Conservation (phyloP, 148 eudicot species). For the Rhododendron williamsianum region DNA sequence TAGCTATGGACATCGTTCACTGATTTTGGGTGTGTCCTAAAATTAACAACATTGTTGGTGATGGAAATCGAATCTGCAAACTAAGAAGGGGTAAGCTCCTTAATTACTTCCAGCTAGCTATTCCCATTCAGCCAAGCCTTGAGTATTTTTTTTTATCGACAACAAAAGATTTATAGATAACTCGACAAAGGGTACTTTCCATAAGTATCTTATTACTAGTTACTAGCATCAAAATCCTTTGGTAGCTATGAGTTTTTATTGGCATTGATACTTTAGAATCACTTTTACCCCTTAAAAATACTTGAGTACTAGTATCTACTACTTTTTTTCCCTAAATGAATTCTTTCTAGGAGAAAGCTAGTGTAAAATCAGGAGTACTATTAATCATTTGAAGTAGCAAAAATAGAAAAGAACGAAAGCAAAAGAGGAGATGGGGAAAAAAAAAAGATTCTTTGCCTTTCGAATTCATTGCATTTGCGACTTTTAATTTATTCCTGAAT, state of each 20-base stretch:
- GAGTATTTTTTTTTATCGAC: no score
- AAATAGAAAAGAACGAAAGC: background rate
- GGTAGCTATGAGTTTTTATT: background rate
- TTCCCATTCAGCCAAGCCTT: background rate
- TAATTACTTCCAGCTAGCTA: no score
- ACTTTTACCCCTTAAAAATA: background rate
- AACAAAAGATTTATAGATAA: no score
- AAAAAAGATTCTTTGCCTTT: background rate
- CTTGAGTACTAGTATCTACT: background rate
- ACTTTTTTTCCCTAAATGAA: background rate
- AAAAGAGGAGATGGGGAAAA: background rate
- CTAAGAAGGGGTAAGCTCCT: background rate
- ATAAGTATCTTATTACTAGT: background rate
- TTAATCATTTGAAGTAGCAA: background rate
- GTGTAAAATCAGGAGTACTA: background rate
- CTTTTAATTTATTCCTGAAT: conserved; percentile 1
- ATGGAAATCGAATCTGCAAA: background rate
- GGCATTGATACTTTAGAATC: conserved; percentile 15
- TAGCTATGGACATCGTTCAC: background rate
- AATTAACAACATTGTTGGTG: background rate
- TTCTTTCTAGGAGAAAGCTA: background rate
- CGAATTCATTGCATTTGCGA: background rate
- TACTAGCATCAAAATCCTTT: background rate
- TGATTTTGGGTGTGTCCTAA: background rate
- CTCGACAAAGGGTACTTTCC: background rate